Percentiles rank a stretch among this genome's conserved stretches.
phyloP scores from a whole-genome alignment of 2,329 filamentous ascomycete species.

The Madurella mycetomatis region DNA sequence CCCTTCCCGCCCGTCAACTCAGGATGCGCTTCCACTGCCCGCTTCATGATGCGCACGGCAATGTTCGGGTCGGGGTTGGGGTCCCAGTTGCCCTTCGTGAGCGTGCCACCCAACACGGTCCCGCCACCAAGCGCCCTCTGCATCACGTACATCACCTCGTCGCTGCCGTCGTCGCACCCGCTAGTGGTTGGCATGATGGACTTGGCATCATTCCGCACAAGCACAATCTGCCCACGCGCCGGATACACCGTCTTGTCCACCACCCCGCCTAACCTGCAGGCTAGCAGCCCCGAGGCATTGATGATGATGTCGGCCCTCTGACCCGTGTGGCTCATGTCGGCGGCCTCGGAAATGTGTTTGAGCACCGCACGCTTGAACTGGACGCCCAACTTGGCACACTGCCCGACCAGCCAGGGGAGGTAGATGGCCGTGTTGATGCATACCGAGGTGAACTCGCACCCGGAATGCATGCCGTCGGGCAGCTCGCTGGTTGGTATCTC shows the following conservation, averaged over 20 bases:
- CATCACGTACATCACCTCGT: constrained; percentile 79
- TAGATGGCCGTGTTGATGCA: constrained; percentile 92
- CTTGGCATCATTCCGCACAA: constrained; percentile 74
- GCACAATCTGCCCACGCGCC: constrained; percentile 74
- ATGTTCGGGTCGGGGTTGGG: constrained; percentile 71
- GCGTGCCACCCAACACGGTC: constrained; percentile 80
- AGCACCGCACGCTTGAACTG: constrained; percentile 60
- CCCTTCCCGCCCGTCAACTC: constrained; percentile 61
- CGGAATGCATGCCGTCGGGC: constrained; percentile 62
- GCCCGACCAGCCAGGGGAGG: constrained; percentile 76
- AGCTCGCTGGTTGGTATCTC: constrained; percentile 56
- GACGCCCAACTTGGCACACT: constrained; percentile 71
- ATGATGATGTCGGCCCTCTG: constrained; percentile 63
- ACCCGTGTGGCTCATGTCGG: constrained; percentile 53
- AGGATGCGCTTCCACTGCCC: constrained; percentile 62
- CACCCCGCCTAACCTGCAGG: constrained; percentile 75
- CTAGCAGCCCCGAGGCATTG: constrained; percentile 79
- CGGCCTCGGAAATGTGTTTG: constrained; percentile 69
- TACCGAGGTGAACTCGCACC: constrained; percentile 72
- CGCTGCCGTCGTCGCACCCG: constrained; percentile 66
- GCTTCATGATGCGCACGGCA: constrained; percentile 79
- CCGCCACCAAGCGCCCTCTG: constrained; percentile 73
- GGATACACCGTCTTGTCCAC: constrained; percentile 69
- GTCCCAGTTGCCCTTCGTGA: constrained; percentile 77
- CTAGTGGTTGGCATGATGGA: constrained; percentile 61